A percentile compares a stretch with the other conserved stretches of the same genome.
Conservation (phyloP, 768 basidiomycete genomes). For the Russula olivacea region DNA sequence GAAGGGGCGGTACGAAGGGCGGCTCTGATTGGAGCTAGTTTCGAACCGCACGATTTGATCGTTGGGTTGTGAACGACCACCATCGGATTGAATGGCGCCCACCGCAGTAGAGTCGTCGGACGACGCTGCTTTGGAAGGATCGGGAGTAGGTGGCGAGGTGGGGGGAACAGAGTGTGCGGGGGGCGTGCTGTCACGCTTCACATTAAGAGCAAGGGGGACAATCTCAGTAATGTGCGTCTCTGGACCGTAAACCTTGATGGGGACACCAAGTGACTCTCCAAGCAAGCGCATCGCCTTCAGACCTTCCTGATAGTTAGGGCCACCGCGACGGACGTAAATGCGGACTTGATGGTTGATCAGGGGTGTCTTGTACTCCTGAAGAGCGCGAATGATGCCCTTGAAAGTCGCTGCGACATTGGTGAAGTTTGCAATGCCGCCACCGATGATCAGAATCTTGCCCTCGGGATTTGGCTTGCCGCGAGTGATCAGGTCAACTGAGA, state of each 20-base stretch:
- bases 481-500: conserved; percentile 83
- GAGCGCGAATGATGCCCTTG: conserved; percentile 98
- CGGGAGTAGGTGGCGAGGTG: conserved; percentile 46
- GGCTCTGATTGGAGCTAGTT: conserved; percentile 35
- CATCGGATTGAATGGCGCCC: conserved; percentile 70
- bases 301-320: conserved; percentile 98
- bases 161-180: conserved; percentile 37
- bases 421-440: conserved; percentile 99
- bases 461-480: conserved; percentile 76
- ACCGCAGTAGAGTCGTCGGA: conserved; percentile 38
- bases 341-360: conserved; percentile 81
- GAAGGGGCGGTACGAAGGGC: conserved; percentile 87
- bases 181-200: conserved; percentile 50
- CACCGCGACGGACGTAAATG: conserved; percentile 97
- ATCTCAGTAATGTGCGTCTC: conserved; percentile 99
- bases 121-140: conserved; percentile 35
- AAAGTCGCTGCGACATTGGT: conserved; percentile 99
- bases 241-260: conserved; percentile 95
- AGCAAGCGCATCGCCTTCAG: conserved; percentile 98
- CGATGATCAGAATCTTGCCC: conserved; percentile 99
- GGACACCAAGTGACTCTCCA: conserved; percentile 94
- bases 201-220: conserved; percentile 94
- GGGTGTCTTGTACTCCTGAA: conserved; percentile 86
- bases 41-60: conserved; percentile 93
- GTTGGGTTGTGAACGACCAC: conserved; percentile 73